phyloP scores from a whole-genome alignment of 139 green algal species.

The Coelastrella sp. region DNA sequence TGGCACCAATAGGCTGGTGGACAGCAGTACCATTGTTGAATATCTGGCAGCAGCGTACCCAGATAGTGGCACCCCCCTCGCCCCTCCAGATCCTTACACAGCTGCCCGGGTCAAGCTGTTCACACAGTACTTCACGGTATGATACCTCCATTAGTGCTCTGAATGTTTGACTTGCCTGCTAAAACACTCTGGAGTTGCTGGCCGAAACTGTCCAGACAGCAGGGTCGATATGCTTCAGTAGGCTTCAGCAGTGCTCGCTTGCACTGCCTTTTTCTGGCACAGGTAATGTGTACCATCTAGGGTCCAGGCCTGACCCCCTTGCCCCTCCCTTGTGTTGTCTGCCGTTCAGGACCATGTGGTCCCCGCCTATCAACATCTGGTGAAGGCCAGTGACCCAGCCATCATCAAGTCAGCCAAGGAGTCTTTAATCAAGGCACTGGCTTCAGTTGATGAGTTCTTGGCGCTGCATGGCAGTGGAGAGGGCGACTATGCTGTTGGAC shows the following conservation, averaged over 20 bases:
- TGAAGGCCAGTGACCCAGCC: constrained; percentile 9
- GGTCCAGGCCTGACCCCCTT: background rate
- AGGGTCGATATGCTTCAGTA: too few relatives aligned
- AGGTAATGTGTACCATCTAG: background rate
- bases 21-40: constrained; percentile 29
- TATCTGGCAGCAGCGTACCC: constrained; percentile 36
- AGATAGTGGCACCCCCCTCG: constrained; percentile 30
- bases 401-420: background rate
- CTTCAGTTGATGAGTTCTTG: constrained; percentile 42
- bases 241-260: too few relatives aligned
- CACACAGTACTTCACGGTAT: constrained; percentile 32
- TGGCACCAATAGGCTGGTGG: constrained; percentile 4
- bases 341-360: constrained; percentile 30
- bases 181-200: too few relatives aligned
- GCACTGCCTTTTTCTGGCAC: too few relatives aligned
- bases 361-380: constrained; percentile 30
- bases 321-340: background rate
- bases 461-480: constrained; percentile 34
- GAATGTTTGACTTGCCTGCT: too few relatives aligned
- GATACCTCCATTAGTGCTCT: background rate
- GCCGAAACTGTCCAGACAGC: too few relatives aligned
- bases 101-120: constrained; percentile 41
- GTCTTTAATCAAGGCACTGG: constrained; percentile 24
- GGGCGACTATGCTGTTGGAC: constrained; percentile 32
- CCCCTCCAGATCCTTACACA: constrained; percentile 22